Conservation (phyloP, 495 filamentous ascomycete genomes). For the Neohortaea acidophila region DNA sequence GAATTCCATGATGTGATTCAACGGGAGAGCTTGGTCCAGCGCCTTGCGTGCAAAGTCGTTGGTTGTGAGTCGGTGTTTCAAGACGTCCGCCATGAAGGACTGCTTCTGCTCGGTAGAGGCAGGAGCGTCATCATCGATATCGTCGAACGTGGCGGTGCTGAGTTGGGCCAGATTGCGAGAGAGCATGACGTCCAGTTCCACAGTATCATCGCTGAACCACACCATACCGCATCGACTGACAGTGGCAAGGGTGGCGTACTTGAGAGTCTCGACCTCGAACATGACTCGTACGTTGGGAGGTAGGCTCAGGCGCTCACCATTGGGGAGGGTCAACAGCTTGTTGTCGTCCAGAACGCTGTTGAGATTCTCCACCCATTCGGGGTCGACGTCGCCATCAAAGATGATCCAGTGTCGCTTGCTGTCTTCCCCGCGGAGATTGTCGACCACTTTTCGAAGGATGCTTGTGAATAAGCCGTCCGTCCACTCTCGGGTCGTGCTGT, state of each 20-base stretch:
- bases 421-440: conserved; percentile 94
- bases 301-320: conserved; percentile 89
- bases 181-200: conserved; percentile 84
- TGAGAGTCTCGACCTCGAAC: conserved; percentile 98
- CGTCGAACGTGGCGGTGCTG: conserved; percentile 68
- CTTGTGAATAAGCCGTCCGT: conserved; percentile 96
- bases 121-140: conserved; percentile 88
- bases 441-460: conserved; percentile 93
- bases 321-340: conserved; percentile 88
- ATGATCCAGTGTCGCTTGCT: conserved; percentile 97
- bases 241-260: conserved; percentile 92
- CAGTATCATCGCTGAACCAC: conserved; percentile 97
- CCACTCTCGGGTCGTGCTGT: conserved; percentile 96
- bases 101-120: conserved; percentile 66
- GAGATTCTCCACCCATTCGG: conserved; percentile 98
- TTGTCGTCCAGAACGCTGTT: conserved; percentile 99
- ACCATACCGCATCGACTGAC: conserved; percentile 99
- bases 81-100: conserved; percentile 55
- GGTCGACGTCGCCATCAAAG: conserved; percentile 96
- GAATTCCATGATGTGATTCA: conserved; percentile 96
- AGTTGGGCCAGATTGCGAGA: conserved; percentile 76
- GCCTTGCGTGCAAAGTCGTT: conserved; percentile 64
- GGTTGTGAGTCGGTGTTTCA: conserved; percentile 57
- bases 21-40: conserved; percentile 57
- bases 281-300: conserved; percentile 94